Percentiles rank a stretch among this genome's conserved stretches.
These are phyloP conservation scores for Cucurbita moschata DNA, from an alignment of 306 rosid genomes.

Conservation along the genomic window DNA sequence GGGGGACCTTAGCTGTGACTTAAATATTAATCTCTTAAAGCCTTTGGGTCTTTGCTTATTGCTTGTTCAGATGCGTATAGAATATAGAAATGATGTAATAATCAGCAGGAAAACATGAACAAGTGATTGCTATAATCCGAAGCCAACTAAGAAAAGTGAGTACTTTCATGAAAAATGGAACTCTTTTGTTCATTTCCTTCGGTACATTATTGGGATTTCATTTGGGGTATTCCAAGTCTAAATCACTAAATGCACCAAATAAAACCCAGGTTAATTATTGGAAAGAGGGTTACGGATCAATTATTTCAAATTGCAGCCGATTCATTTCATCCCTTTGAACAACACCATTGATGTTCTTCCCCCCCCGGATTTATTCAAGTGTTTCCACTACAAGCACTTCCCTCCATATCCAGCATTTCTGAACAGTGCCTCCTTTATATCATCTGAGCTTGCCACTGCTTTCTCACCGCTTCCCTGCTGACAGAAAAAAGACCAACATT, in stretches of 20 bases:
- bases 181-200: background rate
- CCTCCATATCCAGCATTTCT: constrained; percentile 99
- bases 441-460: constrained; percentile 41
- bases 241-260: constrained; percentile 1
- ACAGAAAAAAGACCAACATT: background rate
- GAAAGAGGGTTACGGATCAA: background rate
- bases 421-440: constrained; percentile 79
- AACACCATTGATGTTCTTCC: background rate
- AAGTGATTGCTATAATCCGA: background rate
- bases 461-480: constrained; percentile 48
- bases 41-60: background rate
- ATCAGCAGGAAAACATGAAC: background rate
- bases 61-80: background rate
- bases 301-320: background rate
- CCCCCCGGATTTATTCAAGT: background rate
- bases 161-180: background rate
- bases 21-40: constrained; percentile 8
- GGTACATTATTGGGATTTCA: background rate
- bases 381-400: constrained; percentile 44
- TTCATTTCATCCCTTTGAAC: background rate
- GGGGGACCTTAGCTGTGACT: constrained; percentile 32
- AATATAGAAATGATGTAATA: background rate
- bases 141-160: background rate
- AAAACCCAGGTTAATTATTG: background rate
- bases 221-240: background rate